Evolutionary conservation across 2,329 filamentous ascomycete genomes (phyloP), one percentile per base, ranked within the genome.

Genomic region (Grosmannia clavigera): DNA sequence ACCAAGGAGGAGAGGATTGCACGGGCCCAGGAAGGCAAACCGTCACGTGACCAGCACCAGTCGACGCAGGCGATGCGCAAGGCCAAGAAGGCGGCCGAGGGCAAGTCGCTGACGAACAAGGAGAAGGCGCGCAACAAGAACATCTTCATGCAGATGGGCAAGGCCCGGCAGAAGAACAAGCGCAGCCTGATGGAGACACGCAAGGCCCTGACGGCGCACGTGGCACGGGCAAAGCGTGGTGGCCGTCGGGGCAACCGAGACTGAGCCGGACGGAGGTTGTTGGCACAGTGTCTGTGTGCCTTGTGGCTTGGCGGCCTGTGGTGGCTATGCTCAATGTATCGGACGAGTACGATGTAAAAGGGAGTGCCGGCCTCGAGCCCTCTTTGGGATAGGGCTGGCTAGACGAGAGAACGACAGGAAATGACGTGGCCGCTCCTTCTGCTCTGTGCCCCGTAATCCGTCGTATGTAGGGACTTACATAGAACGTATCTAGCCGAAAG

Each of bases 91-190:
- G 84, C 86, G 68, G 81, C 84, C 2, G 83, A 91, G 74, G 94
- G 94, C 68, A 97, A 97, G 84, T 95, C 89, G 71, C 92, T 90
- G 46, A 97, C 92, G 65, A 99, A 99, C 75, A 89, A 88, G 76
- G 94, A 99, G 78, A 99, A 99, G 83, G 84, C 88, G 51, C 80
- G 92, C 66, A 90, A 90, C 81, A 99, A 99, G 88, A 99, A 99
- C 74, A 95, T 99, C 75, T 72, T 99, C 68, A 99, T 99, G 94
- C 97, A 92, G 48, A 75, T 99, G 62, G 90, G 92, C 61, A 97
- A 99, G 79, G 94, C 94, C 12, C 95, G 94, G 80, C 83, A 81
- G 66, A 99, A 97, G 80, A 87, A 94, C 69, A 96, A 96, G 85
- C 82, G 92, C 69, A 96, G 90, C 81, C 76, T 99, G 73, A 83